Conservation (phyloP, 2,329 filamentous ascomycete species). For the Aspergillus sp. region DNA sequence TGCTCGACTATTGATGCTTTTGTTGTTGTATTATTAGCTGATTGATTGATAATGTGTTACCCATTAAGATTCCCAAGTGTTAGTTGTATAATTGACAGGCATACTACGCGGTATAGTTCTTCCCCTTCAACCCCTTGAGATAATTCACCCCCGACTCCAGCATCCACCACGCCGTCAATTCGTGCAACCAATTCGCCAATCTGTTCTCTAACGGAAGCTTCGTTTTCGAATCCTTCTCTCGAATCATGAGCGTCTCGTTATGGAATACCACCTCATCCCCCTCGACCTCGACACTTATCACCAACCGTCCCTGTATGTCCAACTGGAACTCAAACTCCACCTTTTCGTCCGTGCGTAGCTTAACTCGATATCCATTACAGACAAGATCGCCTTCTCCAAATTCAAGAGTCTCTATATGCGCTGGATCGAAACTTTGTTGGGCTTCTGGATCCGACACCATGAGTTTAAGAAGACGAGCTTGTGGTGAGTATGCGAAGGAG, state of each 20-base stretch:
- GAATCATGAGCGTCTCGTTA: slow-evolving; percentile 31
- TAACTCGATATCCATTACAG: slow-evolving; percentile 33
- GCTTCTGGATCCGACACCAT: slow-evolving; percentile 14
- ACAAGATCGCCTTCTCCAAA: slow-evolving; percentile 33
- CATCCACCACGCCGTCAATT: slow-evolving; percentile 38
- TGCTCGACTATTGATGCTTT: background rate
- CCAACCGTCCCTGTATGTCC: slow-evolving; percentile 24
- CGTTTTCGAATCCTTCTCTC: slow-evolving; percentile 11
- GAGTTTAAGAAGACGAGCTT: slow-evolving; percentile 29
- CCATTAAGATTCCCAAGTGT: background rate
- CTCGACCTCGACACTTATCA: slow-evolving; percentile 22
- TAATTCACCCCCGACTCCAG: slow-evolving; percentile 34
- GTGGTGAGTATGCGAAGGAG: slow-evolving; percentile 33
- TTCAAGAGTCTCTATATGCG: slow-evolving; percentile 26
- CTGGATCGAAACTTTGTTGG: slow-evolving; percentile 24
- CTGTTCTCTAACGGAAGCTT: slow-evolving; percentile 32
- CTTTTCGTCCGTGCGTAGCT: slow-evolving; percentile 20
- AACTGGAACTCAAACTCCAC: slow-evolving; percentile 33
- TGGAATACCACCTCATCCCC: slow-evolving; percentile 22
- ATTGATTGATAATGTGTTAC: background rate
- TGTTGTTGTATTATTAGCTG: background rate
- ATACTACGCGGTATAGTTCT: background rate
- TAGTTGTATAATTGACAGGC: too few species aligned
- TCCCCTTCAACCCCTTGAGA: slow-evolving; percentile 24
- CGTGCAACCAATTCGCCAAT: slow-evolving; percentile 32